Conservation (phyloP, 164 flowering plant species). For the Nelumbo lutea region DNA sequence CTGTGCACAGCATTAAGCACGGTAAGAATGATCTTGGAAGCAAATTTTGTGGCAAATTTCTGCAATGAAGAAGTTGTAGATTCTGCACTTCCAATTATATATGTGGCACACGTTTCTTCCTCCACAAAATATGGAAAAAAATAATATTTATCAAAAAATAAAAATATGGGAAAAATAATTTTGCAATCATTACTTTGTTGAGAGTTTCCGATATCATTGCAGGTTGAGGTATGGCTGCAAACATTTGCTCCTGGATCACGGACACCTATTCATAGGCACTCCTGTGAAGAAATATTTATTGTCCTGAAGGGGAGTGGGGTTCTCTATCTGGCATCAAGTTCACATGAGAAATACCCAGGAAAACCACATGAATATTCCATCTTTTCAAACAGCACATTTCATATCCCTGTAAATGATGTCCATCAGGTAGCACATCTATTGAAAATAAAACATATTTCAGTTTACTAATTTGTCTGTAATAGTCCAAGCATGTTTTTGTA, state of each 20-base stretch:
- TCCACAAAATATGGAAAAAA: neutral
- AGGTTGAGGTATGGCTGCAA: slow-evolving; percentile 96
- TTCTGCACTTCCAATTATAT: neutral
- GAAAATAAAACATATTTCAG: neutral
- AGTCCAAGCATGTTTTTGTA: neutral
- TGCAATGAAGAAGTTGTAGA: neutral
- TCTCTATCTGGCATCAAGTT: slow-evolving; percentile 60
- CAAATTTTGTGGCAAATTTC: neutral
- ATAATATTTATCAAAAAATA: too few relatives aligned
- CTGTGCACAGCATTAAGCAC: neutral
- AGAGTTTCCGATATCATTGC: neutral
- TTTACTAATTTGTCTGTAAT: neutral
- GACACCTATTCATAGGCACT: slow-evolving; percentile 94
- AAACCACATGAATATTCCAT: slow-evolving; percentile 56
- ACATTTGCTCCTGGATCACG: slow-evolving; percentile 75
- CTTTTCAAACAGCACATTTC: slow-evolving; percentile 77
- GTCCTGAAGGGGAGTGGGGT: slow-evolving; percentile 85
- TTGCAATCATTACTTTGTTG: neutral
- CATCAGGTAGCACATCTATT: slow-evolving; percentile 64
- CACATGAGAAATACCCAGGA: slow-evolving; percentile 65
- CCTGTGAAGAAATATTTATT: slow-evolving; percentile 92
- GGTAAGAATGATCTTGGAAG: neutral
- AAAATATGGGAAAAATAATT: too few relatives aligned
- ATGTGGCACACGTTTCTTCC: neutral
- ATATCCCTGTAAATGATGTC: slow-evolving; percentile 80